These are phyloP conservation scores for Alternaria brassicicola DNA, from an alignment of 2,329 filamentous ascomycete genomes.

Conservation along the genomic window DNA sequence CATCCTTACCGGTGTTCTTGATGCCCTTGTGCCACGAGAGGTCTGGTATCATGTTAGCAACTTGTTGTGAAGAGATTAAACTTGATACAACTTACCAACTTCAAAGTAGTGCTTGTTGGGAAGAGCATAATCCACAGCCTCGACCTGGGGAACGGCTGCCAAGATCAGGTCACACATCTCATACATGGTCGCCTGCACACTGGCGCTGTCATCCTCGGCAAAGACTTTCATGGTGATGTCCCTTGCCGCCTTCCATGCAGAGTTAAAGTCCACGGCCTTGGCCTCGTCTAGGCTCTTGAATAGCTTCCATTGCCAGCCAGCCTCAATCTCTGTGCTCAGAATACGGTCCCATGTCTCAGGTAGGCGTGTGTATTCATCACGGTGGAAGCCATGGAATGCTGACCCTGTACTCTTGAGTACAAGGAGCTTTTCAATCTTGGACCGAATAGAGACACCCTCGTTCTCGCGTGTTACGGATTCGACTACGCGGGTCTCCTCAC, in stretches of 20 bases:
- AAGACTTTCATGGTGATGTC: constrained; percentile 90
- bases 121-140: constrained; percentile 78
- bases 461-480: constrained; percentile 71
- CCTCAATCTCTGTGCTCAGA: constrained; percentile 89
- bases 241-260: constrained; percentile 77
- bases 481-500: constrained; percentile 84
- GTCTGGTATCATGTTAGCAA: constrained; percentile 60
- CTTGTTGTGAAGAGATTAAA: background rate
- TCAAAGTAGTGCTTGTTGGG: constrained; percentile 99
- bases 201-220: constrained; percentile 86
- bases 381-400: constrained; percentile 91
- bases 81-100: constrained; percentile 67
- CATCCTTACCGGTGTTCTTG: constrained; percentile 94
- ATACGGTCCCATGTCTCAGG: constrained; percentile 94
- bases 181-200: constrained; percentile 98
- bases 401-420: constrained; percentile 97
- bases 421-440: constrained; percentile 78
- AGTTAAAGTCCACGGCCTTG: constrained; percentile 72
- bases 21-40: constrained; percentile 94
- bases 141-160: constrained; percentile 71
- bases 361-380: constrained; percentile 91
- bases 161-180: constrained; percentile 94
- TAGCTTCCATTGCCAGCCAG: constrained; percentile 81
- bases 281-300: constrained; percentile 73
- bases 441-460: constrained; percentile 75